phyloP scores from a whole-genome alignment of 1,284 basidiomycete species.

The Cryptococcus sp. region DNA sequence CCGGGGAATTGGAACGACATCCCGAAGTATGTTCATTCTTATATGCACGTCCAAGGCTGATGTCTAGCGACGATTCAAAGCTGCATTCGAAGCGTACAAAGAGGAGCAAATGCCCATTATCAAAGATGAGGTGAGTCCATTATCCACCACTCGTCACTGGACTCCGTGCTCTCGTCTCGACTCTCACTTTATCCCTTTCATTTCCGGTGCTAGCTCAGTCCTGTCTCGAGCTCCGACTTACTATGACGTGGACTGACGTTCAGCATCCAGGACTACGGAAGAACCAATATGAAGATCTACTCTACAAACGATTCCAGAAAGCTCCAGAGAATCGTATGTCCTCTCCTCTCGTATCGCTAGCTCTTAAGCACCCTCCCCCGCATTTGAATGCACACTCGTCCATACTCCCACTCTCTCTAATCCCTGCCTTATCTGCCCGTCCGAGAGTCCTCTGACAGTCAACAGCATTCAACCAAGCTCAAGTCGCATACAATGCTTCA shows the following conservation, averaged over 20 bases:
- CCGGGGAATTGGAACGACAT: conserved; percentile 82
- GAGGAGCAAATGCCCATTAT: conserved; percentile 78
- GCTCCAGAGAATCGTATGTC: conserved; percentile 46
- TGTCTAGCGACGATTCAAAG: conserved; percentile 79
- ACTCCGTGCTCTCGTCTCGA: too few relatives aligned
- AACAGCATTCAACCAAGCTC: conserved; percentile 78
- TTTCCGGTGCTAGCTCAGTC: too few relatives aligned
- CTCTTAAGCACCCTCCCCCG: not conserved
- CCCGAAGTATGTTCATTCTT: conserved; percentile 66
- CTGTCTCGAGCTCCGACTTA: not conserved
- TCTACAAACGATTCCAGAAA: conserved; percentile 49
- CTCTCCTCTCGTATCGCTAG: not conserved
- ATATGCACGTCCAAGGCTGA: conserved; percentile 7
- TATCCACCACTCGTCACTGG: too few relatives aligned
- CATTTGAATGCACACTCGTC: not conserved
- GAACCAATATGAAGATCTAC: conserved; percentile 47
- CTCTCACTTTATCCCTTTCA: too few relatives aligned
- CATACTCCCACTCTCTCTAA: not conserved
- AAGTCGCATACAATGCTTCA: conserved; percentile 70
- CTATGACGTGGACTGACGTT: not conserved
- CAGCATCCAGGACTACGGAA: conserved; percentile 47
- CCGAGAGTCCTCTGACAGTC: too few relatives aligned
- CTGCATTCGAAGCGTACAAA: conserved; percentile 86
- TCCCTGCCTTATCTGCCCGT: not conserved
- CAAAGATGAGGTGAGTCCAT: conserved; percentile 58